Evolutionary conservation across 768 basidiomycete species (phyloP).

Genomic region (Trametes cubensis): DNA sequence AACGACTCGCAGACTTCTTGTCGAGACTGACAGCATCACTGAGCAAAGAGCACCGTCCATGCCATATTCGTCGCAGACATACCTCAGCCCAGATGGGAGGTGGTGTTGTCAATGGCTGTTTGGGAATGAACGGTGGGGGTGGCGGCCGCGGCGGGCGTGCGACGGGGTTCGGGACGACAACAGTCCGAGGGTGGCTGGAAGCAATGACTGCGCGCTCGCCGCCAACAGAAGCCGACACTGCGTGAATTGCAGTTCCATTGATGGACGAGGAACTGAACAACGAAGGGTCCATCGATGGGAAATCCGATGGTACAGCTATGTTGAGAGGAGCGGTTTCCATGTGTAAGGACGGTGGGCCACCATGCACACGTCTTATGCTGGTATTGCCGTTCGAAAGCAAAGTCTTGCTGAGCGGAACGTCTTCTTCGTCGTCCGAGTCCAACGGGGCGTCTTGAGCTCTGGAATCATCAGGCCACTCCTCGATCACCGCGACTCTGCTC

Average conservation of each 20-base stretch:
- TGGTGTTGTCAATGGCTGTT: slow-evolving; percentile 21
- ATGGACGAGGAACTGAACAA: no score
- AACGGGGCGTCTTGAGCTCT: slow-evolving; percentile 2
- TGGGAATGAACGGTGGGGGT: not conserved
- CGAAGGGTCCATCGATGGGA: no score
- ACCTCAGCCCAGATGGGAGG: slow-evolving; percentile 53
- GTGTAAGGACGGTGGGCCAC: no score
- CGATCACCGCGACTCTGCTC: not conserved
- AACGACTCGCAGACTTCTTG: slow-evolving; percentile 85
- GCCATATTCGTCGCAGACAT: slow-evolving; percentile 17
- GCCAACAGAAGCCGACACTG: no score
- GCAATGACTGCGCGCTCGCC: no score
- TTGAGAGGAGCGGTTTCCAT: no score
- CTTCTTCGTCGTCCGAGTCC: slow-evolving; percentile 18
- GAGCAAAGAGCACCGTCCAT: not conserved
- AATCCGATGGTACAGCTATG: no score
- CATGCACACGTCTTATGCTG: no score
- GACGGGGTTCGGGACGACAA: not conserved
- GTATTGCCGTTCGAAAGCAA: not conserved
- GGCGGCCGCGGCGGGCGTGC: not conserved
- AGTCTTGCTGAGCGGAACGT: slow-evolving; percentile 5
- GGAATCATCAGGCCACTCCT: not conserved
- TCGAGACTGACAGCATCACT: slow-evolving; percentile 55
- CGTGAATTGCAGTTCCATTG: no score
- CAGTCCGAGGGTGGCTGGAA: not conserved